A percentile compares a stretch with the other conserved stretches of the same genome.
Evolutionary conservation across 441 rosid genomes (phyloP).

Genomic region (Syzygium syzygioides): DNA sequence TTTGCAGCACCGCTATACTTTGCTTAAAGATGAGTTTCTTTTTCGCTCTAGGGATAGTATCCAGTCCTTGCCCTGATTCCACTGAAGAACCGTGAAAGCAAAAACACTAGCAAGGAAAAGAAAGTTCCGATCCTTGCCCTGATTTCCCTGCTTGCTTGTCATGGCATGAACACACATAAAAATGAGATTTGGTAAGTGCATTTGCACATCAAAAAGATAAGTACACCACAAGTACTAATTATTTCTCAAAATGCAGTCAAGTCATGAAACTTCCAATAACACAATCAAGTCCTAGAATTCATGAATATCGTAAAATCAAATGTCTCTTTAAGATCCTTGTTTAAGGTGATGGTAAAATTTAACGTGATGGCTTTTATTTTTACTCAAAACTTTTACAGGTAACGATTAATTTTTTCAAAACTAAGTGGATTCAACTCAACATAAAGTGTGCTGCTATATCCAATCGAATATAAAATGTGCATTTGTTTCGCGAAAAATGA

Average conservation of each 20-base stretch:
- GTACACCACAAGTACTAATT: background rate
- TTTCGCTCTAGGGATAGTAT: background rate
- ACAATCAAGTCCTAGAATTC: background rate
- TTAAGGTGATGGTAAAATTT: too few species aligned
- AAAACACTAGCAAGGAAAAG: background rate
- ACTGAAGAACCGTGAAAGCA: background rate
- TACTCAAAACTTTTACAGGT: background rate
- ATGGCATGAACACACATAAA: background rate
- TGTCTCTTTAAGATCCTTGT: background rate
- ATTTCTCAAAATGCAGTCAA: background rate
- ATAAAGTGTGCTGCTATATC: too few species aligned
- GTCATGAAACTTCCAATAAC: background rate
- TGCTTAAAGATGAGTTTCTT: background rate
- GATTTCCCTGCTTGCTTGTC: background rate
- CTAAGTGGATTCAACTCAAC: background rate
- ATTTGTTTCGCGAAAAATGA: accelerated
- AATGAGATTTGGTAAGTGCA: background rate
- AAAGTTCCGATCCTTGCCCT: background rate
- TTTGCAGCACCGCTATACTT: background rate
- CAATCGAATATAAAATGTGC: too few species aligned
- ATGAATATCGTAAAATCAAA: background rate
- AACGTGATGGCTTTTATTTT: background rate
- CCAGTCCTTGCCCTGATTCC: background rate
- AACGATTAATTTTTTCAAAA: background rate
- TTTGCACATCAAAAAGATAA: background rate